Base-by-base conservation (phyloP, 2,329 filamentous ascomycete species). In the Calonectria pauciramosa region DNA sequence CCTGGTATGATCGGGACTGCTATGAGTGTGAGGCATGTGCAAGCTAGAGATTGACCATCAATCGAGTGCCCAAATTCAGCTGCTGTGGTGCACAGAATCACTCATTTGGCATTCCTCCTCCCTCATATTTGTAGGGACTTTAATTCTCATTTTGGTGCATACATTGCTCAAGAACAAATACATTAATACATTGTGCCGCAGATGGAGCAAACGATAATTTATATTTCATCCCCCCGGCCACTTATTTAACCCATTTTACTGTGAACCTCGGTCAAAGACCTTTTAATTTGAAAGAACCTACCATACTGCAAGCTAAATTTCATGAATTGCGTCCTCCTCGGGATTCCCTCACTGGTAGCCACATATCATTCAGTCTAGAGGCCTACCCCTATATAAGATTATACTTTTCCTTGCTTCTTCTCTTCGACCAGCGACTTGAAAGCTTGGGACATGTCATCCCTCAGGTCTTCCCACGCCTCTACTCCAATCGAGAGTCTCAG, bases 1-100 rank as follows among this genome's bases (percentile, higher is more conserved):
- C 34, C 28, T 70, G 56, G 68, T 64, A 70, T 18, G 59, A 70
- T 65, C 68, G 49, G 18, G 32, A 70, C 18, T 70, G 68, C 11
- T 65, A 65, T n/a, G 30, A 70, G 28, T 70, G 56, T 23, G 59
- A 70, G 9, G 59, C 64, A 9, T 70, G 68, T 28, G 47, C 68
- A 16, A 63, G 56, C 23, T 63, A 63, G 34, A 38, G 18, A 60
- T 23, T 8, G 18, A 18, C 8, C 1, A 26, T 60, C 8, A 23
- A 26, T 5, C 3, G 1, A 28, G 56, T 60, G n/a, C 34, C 23
- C 28, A 23, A 20, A 38, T 3, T 11, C n/a, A 13, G 26, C 1
- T 10, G 36, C 36, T 5, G 20, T 6, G 14, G 26, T 28, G 20
- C 34, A 60, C 13, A 60, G 6, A 26, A 38, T 14, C 32, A 13